A percentile compares a stretch with the other conserved stretches of the same genome.
Evolutionary conservation across 169 alveolate genomes (phyloP).

Genomic region (Plasmodium billcollinsi): DNA sequence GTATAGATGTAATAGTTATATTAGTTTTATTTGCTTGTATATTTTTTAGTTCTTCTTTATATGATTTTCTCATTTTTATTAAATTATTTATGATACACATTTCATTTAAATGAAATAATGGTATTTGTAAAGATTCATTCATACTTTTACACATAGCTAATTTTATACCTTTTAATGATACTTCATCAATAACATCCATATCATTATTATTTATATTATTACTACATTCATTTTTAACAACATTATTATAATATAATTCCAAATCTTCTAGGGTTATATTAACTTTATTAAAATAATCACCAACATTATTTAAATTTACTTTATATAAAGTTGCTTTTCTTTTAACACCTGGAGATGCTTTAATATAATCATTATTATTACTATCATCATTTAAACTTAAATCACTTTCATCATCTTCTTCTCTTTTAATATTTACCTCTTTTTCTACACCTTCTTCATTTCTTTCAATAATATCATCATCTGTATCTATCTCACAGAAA

Average conservation of each 20-base stretch:
- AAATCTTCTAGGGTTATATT: slow-evolving; percentile 40
- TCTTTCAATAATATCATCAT: slow-evolving; percentile 57
- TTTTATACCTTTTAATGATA: slow-evolving; percentile 45
- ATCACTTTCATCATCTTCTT: slow-evolving; percentile 9
- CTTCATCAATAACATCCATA: slow-evolving; percentile 37
- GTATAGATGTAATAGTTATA: slow-evolving; percentile 92
- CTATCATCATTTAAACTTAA: slow-evolving; percentile 3
- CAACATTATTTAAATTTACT: slow-evolving; percentile 16
- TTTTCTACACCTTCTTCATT: slow-evolving; percentile 11
- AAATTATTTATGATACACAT: slow-evolving; percentile 30
- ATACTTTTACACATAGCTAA: slow-evolving; percentile 71
- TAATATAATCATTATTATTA: neutral
- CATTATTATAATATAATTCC: slow-evolving; percentile 30
- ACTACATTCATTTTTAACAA: neutral
- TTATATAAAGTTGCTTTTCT: slow-evolving; percentile 46
- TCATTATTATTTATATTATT: neutral
- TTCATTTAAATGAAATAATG: slow-evolving; percentile 66
- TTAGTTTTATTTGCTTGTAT: slow-evolving; percentile 78
- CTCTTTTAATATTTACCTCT: neutral
- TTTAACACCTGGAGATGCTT: slow-evolving; percentile 73
- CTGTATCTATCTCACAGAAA: slow-evolving; percentile 88
- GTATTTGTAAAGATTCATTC: slow-evolving; percentile 53
- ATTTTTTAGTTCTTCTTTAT: slow-evolving; percentile 24
- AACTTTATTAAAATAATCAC: slow-evolving; percentile 14
- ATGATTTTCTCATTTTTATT: slow-evolving; percentile 10